Evolutionary conservation across 2,329 filamentous ascomycete genomes (phyloP).

Genomic region (Thyridium curvatum): DNA sequence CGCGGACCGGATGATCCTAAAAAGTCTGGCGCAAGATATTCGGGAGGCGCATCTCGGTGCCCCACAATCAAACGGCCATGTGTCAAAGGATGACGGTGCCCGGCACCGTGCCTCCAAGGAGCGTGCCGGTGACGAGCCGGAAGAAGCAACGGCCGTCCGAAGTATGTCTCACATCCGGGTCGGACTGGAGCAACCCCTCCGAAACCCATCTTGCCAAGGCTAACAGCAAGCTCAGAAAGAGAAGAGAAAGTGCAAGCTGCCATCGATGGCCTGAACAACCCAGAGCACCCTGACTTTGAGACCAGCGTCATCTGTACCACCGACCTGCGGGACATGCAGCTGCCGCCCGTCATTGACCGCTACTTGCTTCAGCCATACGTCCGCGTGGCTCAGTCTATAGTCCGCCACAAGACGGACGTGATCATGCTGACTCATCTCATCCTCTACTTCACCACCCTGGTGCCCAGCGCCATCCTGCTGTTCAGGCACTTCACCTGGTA

Average conservation of each 20-base stretch:
- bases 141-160: too few relatives aligned
- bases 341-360: constrained; percentile 32
- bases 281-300: constrained; percentile 32
- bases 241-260: constrained; percentile 7
- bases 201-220: too few relatives aligned
- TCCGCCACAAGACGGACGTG: constrained; percentile 65
- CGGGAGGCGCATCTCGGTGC: too few relatives aligned
- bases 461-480: constrained; percentile 62
- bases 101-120: too few relatives aligned
- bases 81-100: too few relatives aligned
- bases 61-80: too few relatives aligned
- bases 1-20: too few relatives aligned
- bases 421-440: constrained; percentile 73
- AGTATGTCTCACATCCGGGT: too few relatives aligned
- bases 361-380: constrained; percentile 56
- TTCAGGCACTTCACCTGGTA: constrained; percentile 60
- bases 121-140: too few relatives aligned
- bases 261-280: constrained; percentile 35
- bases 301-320: constrained; percentile 36
- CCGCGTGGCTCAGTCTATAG: constrained; percentile 43
- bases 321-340: constrained; percentile 29
- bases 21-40: too few relatives aligned
- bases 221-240: too few relatives aligned
- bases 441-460: constrained; percentile 61
- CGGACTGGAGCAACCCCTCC: too few relatives aligned